Evolutionary conservation across 352 stramenopile genomes (phyloP), one percentile per base, ranked within the genome.

Genomic region (Globisporangium spinosum): DNA sequence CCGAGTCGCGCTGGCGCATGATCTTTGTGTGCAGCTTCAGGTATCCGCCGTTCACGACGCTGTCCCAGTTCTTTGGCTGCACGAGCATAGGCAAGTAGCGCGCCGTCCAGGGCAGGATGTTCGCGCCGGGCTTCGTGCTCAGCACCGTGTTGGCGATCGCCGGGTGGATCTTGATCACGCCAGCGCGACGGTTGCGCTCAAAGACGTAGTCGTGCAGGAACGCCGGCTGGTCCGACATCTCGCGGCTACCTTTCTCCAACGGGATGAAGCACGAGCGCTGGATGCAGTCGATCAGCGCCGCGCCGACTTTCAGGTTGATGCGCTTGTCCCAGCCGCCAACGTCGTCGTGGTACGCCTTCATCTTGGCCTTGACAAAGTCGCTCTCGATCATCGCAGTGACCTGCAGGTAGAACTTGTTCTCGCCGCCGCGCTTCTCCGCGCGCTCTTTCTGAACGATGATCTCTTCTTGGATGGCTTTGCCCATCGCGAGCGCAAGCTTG

Each of bases 381-480:
- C 43, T 51, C 17, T 51, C 43, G 17, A 51, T 51, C 43, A 51
- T 51, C 43, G 43, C 43, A 51, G 43, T 51, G 17, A 51, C 43
- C 6, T 51, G 43, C 43, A 51, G 43, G 43, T 51, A 51, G 43
- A 51, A 51, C 43, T 51, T 51, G 43, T 51, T 51, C 17, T 51
- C 43, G 17, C 43, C 43, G 7, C 43, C 43, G 17, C 43, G 43
- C 43, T 51, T 51, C 43, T 51, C 43, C 2, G 43, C 43, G 10
- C 43, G 43, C 17, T 51, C 43, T 51, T 51, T 51, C 43, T 51
- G 43, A 17, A 51, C 43, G 43, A 51, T 51, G 17, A 51, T 51
- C 43, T 51, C 43, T 51, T 51, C 43, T 51, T 51, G 43, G 43
- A 51, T 51, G 43, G 43, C 43, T 23, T 51, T 51, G 17, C 43